These are phyloP conservation scores for Pleurotus tuber-regium DNA, from an alignment of 768 basidiomycete genomes.

Conservation along the genomic window DNA sequence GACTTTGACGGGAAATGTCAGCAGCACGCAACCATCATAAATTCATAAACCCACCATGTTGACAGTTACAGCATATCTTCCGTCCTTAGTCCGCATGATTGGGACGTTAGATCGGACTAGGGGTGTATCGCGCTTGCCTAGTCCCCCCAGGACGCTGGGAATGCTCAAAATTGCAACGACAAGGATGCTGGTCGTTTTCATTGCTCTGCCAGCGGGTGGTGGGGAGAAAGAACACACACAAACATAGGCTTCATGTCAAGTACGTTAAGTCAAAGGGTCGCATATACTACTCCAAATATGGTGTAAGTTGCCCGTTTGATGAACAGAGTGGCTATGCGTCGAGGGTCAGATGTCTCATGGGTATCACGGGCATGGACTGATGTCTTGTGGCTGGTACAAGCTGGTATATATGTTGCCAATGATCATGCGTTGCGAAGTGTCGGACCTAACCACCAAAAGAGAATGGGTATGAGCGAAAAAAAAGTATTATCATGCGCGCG, in stretches of 20 bases:
- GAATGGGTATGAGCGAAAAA: too few relatives aligned
- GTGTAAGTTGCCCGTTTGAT: neutral
- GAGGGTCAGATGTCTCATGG: neutral
- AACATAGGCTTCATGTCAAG: neutral
- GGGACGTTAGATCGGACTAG: constrained; percentile 3
- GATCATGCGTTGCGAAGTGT: too few relatives aligned
- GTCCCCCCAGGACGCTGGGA: neutral
- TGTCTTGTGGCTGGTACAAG: too few relatives aligned
- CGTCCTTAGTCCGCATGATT: constrained; percentile 9
- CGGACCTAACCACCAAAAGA: too few relatives aligned
- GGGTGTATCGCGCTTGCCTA: neutral
- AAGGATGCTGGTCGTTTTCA: neutral
- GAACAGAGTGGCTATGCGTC: neutral
- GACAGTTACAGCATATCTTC: constrained; percentile 22
- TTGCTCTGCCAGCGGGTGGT: neutral
- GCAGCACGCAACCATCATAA: neutral
- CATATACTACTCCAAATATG: neutral
- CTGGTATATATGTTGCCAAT: too few relatives aligned
- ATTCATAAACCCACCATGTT: constrained; percentile 22
- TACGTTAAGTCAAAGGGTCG: neutral
- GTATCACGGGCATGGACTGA: constrained; percentile 6
- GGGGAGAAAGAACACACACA: neutral
- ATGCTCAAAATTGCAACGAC: neutral
- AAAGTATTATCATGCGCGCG: too few relatives aligned
- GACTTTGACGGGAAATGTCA: constrained; percentile 10